phyloP scores from a whole-genome alignment of 441 rosid genomes.

The Eutrema salsugineum region DNA sequence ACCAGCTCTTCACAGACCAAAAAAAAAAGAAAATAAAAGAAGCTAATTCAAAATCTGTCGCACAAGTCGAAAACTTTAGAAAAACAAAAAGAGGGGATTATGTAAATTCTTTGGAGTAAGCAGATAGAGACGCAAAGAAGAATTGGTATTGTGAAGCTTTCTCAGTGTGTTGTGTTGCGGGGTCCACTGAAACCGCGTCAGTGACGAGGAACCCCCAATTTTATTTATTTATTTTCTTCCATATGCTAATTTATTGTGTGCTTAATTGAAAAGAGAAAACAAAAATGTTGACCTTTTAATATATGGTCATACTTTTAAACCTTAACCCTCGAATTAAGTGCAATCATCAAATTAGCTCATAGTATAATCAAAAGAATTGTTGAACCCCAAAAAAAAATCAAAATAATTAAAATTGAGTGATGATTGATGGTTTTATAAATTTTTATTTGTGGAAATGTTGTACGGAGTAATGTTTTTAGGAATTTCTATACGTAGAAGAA shows the following conservation, averaged over 20 bases:
- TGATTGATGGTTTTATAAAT: too few species aligned
- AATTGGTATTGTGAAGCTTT: constrained; percentile 19
- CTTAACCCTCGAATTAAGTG: not conserved
- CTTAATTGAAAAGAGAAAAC: too few species aligned
- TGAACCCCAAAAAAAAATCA: too few species aligned
- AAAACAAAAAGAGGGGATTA: constrained; percentile 7
- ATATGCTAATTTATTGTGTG: not conserved
- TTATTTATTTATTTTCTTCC: not conserved
- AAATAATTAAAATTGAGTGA: too few species aligned
- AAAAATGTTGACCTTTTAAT: too few species aligned
- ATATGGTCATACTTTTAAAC: not conserved
- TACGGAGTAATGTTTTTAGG: too few species aligned
- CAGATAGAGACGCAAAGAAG: constrained; percentile 21
- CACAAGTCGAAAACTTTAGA: not conserved
- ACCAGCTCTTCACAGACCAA: not conserved
- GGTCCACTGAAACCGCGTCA: constrained; percentile 32
- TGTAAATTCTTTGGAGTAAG: not conserved
- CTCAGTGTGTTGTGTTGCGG: constrained; percentile 6
- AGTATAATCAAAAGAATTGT: too few species aligned
- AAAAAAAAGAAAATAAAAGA: too few species aligned
- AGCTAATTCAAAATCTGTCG: not conserved
- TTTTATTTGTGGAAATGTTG: too few species aligned
- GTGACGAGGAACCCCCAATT: constrained; percentile 18
- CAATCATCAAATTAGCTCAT: too few species aligned
- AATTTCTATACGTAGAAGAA: too few species aligned